A percentile compares a stretch with the other conserved stretches of the same genome.
Evolutionary conservation across 805 yeast genomes (phyloP).

Genomic region (Wickerhamomyces sydowiorum): DNA sequence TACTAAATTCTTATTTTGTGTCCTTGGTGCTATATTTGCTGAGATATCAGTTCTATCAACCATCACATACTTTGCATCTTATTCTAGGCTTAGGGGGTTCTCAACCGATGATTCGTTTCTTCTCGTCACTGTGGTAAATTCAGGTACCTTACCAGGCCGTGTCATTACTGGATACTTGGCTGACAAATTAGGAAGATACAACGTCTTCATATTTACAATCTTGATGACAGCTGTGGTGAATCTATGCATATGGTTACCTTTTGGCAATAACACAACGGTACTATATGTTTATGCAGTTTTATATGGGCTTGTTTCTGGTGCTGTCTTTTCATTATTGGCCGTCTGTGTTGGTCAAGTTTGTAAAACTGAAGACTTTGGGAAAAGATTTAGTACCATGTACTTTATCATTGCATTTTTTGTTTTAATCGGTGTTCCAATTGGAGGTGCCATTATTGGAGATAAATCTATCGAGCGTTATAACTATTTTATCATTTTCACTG

Average conservation of each 20-base stretch:
- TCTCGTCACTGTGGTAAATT: slow-evolving; percentile 39
- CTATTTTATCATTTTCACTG: slow-evolving; percentile 30
- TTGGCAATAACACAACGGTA: slow-evolving; percentile 27
- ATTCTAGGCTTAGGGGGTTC: slow-evolving; percentile 40
- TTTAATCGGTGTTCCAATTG: slow-evolving; percentile 43
- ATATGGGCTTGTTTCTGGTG: slow-evolving; percentile 50
- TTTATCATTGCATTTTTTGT: slow-evolving; percentile 50
- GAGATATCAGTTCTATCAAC: slow-evolving; percentile 42
- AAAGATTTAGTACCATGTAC: slow-evolving; percentile 51
- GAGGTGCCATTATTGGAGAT: slow-evolving; percentile 41
- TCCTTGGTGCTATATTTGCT: slow-evolving; percentile 37
- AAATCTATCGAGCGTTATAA: slow-evolving; percentile 23
- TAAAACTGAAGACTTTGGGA: slow-evolving; percentile 45
- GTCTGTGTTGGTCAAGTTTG: slow-evolving; percentile 57
- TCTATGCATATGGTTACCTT: slow-evolving; percentile 35
- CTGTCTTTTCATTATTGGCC: slow-evolving; percentile 50
- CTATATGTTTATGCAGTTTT: slow-evolving; percentile 38
- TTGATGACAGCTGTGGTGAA: slow-evolving; percentile 27
- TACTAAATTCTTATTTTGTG: slow-evolving; percentile 36
- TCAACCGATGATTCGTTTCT: slow-evolving; percentile 33
- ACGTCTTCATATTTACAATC: slow-evolving; percentile 39
- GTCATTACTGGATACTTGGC: slow-evolving; percentile 37
- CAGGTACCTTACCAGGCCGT: slow-evolving; percentile 37
- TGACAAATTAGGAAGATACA: slow-evolving; percentile 46
- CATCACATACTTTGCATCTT: slow-evolving; percentile 46